Evolutionary conservation across 305 asterid species (phyloP).

Genomic region (Plantago coronopus): DNA sequence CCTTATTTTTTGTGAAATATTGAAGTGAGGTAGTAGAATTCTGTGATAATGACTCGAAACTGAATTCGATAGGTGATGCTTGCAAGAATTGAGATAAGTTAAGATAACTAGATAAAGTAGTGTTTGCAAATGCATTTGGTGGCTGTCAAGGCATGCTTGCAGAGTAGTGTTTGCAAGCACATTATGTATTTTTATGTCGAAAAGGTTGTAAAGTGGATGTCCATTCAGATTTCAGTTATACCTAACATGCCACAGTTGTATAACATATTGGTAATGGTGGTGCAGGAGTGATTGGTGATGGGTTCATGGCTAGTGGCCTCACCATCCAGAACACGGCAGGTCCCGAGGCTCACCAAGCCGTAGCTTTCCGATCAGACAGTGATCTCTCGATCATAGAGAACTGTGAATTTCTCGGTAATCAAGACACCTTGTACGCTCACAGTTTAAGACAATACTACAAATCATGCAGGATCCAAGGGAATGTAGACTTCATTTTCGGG

Average conservation of each 20-base stretch:
- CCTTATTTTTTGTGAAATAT: no score
- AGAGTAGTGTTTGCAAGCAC: no score
- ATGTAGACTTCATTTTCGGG: constrained; percentile 64
- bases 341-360: constrained; percentile 52
- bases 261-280: not conserved
- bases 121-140: no score
- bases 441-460: constrained; percentile 57
- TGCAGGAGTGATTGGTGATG: constrained; percentile 53
- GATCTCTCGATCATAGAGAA: constrained; percentile 45
- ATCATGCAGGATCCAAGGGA: constrained; percentile 58
- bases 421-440: constrained; percentile 62
- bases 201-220: not conserved
- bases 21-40: no score
- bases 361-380: constrained; percentile 71
- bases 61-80: no score
- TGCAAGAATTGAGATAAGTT: no score
- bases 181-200: no score
- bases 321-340: constrained; percentile 66
- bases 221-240: not conserved
- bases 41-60: no score
- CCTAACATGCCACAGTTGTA: not conserved
- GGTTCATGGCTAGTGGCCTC: constrained; percentile 59
- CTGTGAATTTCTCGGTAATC: constrained; percentile 59
- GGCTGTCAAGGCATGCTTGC: no score
- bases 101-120: no score